Base-by-base conservation (phyloP, 345 rosid species). In the Ceriops tagal region DNA sequence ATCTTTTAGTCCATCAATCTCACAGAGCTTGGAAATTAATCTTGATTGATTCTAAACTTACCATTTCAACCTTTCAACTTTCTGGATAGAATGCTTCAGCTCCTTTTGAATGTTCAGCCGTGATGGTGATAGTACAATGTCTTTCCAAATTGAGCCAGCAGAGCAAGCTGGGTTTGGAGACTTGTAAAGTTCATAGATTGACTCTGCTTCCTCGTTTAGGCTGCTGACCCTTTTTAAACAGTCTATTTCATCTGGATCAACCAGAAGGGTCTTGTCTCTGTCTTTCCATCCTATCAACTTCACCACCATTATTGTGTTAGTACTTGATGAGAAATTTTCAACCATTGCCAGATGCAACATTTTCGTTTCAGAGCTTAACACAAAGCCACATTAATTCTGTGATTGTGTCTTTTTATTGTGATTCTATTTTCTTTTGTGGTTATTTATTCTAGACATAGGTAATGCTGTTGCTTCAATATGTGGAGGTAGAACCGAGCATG, bases 221-320 rank as follows among this genome's bases (percentile, higher is more conserved):
- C 71, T 73, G 66, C 86, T 86, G 3, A 92, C 87, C 51, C 67
- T 83, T 56, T 87, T 83, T 66, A 96, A 75, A 73, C 91, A 86
- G 16, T 77, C 76, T 65, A 96, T 86, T 76, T 90, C 96, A 57
- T 83, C 98, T 57, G 97, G 90, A 85, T 96, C 99, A 31, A 92
- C 96, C 63, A 92, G 80, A 72, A 90, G 71, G 0, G 87, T 96
- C 84, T 79, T 92, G 73, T 92, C 97, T 73, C 78, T 88, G 60
- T 89, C 99, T 79, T 96, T 96, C 98, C 97, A 90, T 68, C 97
- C 98, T 85, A 92, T 95, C 74, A 95, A 58, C 99, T 95, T 80
- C 78, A 82, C 66, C 64, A 66, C 31, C 71, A 75, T 49, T 65
- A 32, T 35, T 46, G 56, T 71, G 72, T 85, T 63, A 84, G 78